phyloP scores from a whole-genome alignment of 768 basidiomycete genomes.

The Coprinopsis marcescibilis region DNA sequence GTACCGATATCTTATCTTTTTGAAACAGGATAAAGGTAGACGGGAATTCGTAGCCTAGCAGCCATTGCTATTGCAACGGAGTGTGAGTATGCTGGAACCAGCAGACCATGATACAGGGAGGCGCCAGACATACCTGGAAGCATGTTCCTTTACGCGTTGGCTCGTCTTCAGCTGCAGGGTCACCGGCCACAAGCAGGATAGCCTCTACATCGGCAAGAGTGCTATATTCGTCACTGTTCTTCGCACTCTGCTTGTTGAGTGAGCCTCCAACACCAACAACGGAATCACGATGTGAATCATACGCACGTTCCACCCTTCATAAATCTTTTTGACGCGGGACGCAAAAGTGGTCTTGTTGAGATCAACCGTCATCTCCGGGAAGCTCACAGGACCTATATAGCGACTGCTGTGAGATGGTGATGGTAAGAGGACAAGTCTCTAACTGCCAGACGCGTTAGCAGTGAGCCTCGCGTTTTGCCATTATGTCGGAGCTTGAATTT shows the following conservation, averaged over 20 bases:
- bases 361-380: conserved; percentile 55
- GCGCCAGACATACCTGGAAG: conserved; percentile 68
- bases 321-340: conserved; percentile 51
- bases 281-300: neutral
- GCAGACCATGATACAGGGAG: neutral
- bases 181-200: conserved; percentile 67
- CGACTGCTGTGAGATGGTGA: conserved; percentile 19
- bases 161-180: conserved; percentile 80
- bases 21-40: conserved; percentile 85
- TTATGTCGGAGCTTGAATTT: conserved; percentile 25
- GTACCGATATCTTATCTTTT: conserved; percentile 66
- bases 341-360: conserved; percentile 59
- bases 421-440: conserved; percentile 3
- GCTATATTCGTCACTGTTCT: conserved; percentile 64
- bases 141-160: conserved; percentile 88
- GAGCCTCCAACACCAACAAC: conserved; percentile 4
- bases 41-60: conserved; percentile 96
- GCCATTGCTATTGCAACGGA: conserved; percentile 68
- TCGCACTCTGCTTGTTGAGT: conserved; percentile 45
- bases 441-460: conserved; percentile 20
- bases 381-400: conserved; percentile 14
- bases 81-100: conserved; percentile 11
- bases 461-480: conserved; percentile 19
- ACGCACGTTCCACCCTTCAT: conserved; percentile 61
- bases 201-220: conserved; percentile 66